Conservation (phyloP, 176 grass and related monocot species). For the Triticum aestivum region IWGSC_CS_RefSeq_v2.1 NC_057803.1:588462546-588463045, state of each 20-base stretch:
- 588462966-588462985: constrained; percentile 54
- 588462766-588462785: constrained; percentile 49
- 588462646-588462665: constrained; percentile 35
- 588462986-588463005: not conserved
- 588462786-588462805: constrained; percentile 45
- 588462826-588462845: constrained; percentile 67
- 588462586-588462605: constrained; percentile 60
- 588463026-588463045: not conserved
- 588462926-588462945: constrained; percentile 21
- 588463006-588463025: constrained; percentile 30
- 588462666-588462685: constrained; percentile 34
- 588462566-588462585: constrained; percentile 54
- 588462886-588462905: not conserved
- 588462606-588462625: constrained; percentile 41
- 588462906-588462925: not conserved
- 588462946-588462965: constrained; percentile 50
- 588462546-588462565: constrained; percentile 41
- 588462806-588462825: constrained; percentile 50
- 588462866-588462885: too few species aligned
- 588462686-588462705: constrained; percentile 39
- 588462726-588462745: constrained; percentile 40
- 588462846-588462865: not conserved
- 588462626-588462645: not conserved
- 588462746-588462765: constrained; percentile 49
- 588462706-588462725: constrained; percentile 40